Base-by-base conservation (phyloP, 1,284 basidiomycete species). In the Malassezia equina region DNA sequence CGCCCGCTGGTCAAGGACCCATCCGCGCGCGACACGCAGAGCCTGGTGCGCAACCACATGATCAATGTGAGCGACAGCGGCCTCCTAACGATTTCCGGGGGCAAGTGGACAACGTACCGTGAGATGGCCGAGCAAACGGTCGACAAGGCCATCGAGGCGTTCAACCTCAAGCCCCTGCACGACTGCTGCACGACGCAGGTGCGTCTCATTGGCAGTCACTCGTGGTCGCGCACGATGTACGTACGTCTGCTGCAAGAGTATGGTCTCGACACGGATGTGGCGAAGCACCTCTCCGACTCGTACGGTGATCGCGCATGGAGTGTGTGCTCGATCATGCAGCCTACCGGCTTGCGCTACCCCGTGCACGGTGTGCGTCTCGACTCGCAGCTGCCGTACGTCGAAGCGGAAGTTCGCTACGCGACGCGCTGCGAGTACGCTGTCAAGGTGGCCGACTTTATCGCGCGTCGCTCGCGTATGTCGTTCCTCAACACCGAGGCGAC, bases 221-320 rank as follows among this genome's bases (percentile, higher is more conserved):
- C 85, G 8, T 98, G 93, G 93, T 86, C 82, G 73, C 81, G 85
- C 68, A 91, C 90, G 69, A 93, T 95, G 89, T 96, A 94, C 76
- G 93, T 96, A 77, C 87, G 88, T 61, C 80, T 98, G 55, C 86
- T 93, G 66, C 93, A 98, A 78, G 85, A 66, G 60, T 78, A 64
- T 75, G 89, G 90, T 53, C 77, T 94, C 27, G 86, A 90, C 65
- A 86, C 87, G 2, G 90, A 93, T 27, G 88, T 96, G 15, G 93
- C 93, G 11, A 85, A 86, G 71, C 90, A 96, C 72, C 80, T 98
- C 3, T 84, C 90, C n/a, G 83, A 87, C 55, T 88, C 84, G 65
- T 96, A 96, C 73, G 93, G 93, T 47, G 91, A 95, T 77, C 85
- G 90, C 51, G 91, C 93, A 0, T 96, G 90, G 90, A 86, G 86